Conservation (phyloP, 2,329 filamentous ascomycete genomes). For the Colletotrichum zoysiae region DNA sequence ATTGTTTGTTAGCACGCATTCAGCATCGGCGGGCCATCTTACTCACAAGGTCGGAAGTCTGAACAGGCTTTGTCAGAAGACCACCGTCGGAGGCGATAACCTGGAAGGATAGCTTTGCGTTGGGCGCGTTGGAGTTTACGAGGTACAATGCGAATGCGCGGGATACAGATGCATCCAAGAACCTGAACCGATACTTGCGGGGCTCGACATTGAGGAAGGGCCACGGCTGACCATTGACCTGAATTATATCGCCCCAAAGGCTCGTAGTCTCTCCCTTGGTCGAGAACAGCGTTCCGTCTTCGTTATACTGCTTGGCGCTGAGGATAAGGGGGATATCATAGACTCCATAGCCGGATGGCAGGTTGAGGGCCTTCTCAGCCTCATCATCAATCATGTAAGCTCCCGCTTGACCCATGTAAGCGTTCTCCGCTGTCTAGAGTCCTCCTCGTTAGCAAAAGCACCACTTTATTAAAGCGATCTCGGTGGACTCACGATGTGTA, state of each 20-base stretch:
- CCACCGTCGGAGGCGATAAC: constrained; percentile 68
- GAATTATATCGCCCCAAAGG: constrained; percentile 69
- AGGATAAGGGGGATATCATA: constrained; percentile 67
- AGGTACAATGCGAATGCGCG: constrained; percentile 63
- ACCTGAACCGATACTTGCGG: constrained; percentile 70
- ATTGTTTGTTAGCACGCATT: constrained; percentile 31
- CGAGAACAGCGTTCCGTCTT: constrained; percentile 62
- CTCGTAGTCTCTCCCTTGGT: constrained; percentile 58
- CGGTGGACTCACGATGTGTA: constrained; percentile 47
- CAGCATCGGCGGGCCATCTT: constrained; percentile 5
- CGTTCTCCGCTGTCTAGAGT: constrained; percentile 64
- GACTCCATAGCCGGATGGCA: constrained; percentile 62
- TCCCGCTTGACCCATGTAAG: constrained; percentile 68
- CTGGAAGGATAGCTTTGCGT: constrained; percentile 58
- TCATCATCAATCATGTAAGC: constrained; percentile 66
- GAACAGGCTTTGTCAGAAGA: constrained; percentile 60
- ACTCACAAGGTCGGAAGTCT: constrained; percentile 51
- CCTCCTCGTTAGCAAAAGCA: not conserved
- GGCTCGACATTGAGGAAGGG: constrained; percentile 69
- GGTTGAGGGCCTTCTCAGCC: constrained; percentile 59
- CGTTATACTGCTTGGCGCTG: constrained; percentile 63
- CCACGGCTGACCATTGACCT: constrained; percentile 71
- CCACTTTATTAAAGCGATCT: fast-evolving
- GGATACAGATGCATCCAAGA: constrained; percentile 63
- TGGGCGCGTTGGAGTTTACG: constrained; percentile 47